These are phyloP conservation scores for Caryopteris hybrid DNA, from an alignment of 305 asterid genomes.

Conservation along the genomic window DNA sequence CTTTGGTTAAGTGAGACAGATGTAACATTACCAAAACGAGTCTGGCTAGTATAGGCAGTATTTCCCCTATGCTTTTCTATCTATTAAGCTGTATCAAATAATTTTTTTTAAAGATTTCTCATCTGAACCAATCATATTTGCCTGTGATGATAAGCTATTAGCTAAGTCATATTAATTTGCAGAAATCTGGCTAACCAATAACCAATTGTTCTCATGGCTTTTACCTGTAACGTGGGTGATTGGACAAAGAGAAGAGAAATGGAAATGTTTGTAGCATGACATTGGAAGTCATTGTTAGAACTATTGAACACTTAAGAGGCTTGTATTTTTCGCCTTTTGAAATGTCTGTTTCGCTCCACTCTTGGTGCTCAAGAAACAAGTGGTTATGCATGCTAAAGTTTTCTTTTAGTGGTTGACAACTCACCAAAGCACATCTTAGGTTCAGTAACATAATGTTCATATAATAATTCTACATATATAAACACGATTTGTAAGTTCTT, in stretches of 20 bases:
- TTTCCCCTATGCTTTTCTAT: too few relatives aligned
- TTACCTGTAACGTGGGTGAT: not conserved
- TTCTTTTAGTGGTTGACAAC: conserved; percentile 27
- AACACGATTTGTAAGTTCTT: not conserved
- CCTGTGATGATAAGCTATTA: not conserved
- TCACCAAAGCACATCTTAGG: conserved; percentile 18
- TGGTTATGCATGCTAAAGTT: conserved; percentile 19
- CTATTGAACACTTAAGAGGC: not conserved
- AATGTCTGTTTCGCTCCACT: conserved; percentile 19
- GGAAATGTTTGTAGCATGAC: conserved; percentile 9
- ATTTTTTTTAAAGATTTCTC: too few relatives aligned
- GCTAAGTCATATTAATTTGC: too few relatives aligned
- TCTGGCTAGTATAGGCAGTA: not conserved
- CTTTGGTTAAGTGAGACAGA: not conserved
- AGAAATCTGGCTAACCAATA: too few relatives aligned
- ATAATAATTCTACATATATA: not conserved
- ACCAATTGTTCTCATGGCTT: too few relatives aligned
- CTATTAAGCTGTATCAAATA: not conserved
- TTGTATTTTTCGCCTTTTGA: conserved; percentile 6
- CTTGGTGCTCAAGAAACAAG: conserved; percentile 16
- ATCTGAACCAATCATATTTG: too few relatives aligned
- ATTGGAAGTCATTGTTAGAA: not conserved
- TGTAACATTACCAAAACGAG: not conserved
- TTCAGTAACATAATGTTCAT: not conserved
- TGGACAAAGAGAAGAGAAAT: conserved; percentile 2